Percentiles rank a stretch among this genome's conserved stretches.
phyloP scores from a whole-genome alignment of 352 stramenopile species.

The Pythium grandisporangium region DNA sequence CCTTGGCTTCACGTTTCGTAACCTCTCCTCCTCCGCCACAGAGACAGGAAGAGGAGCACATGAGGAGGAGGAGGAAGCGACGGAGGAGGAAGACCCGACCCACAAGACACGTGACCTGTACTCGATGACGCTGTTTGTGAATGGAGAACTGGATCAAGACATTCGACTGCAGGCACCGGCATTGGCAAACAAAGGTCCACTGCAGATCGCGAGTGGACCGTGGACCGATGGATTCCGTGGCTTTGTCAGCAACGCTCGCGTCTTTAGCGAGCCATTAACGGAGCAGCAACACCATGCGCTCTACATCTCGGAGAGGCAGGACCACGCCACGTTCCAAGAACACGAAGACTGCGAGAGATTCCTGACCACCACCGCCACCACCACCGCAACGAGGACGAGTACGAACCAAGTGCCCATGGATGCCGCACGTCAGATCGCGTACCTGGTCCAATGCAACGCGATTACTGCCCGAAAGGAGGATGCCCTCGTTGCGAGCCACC shows the following conservation, averaged over 20 bases:
- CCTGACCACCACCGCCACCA: no score
- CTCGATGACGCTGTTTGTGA: conserved; percentile 43
- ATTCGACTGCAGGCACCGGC: conserved; percentile 33
- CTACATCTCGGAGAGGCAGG: conserved; percentile 16
- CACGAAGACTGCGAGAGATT: no score
- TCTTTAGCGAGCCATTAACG: conserved; percentile 25
- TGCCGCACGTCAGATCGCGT: conserved; percentile 48
- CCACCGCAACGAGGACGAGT: no score
- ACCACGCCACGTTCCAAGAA: conserved; percentile 26
- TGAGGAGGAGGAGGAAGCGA: no score
- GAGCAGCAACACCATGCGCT: conserved; percentile 14
- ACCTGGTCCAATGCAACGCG: conserved; percentile 28
- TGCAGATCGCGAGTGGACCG: conserved; percentile 59
- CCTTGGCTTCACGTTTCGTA: conserved; percentile 59
- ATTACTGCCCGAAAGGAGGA: no score
- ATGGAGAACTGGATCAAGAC: conserved; percentile 43
- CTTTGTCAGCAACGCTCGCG: conserved; percentile 46
- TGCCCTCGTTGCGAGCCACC: background rate
- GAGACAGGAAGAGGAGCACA: no score
- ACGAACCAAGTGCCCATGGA: no score
- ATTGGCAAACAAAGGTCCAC: conserved; percentile 34
- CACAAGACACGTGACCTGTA: no score
- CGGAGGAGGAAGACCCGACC: no score
- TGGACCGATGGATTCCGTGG: conserved; percentile 58
- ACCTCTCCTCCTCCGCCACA: no score